Percentiles rank a stretch among this genome's conserved stretches.
phyloP scores from a whole-genome alignment of 2,329 filamentous ascomycete species.

The Alternaria burnsii region DNA sequence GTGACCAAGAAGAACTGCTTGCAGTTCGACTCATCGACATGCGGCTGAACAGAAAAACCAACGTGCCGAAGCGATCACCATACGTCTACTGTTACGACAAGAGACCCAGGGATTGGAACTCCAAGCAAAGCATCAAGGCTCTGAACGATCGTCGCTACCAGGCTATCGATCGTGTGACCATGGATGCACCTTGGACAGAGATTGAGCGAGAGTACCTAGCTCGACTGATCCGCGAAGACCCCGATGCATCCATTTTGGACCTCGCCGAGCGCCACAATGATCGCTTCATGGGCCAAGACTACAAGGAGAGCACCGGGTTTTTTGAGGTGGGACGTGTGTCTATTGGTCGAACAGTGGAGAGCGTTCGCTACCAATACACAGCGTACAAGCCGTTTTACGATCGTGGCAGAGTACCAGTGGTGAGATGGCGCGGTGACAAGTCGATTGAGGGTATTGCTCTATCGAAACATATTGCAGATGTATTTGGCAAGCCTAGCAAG shows the following conservation, averaged over 20 bases:
- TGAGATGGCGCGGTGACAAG: slow-evolving; percentile 16
- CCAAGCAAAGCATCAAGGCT: slow-evolving; percentile 32
- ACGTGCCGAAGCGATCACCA: slow-evolving; percentile 25
- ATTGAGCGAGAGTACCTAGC: slow-evolving; percentile 33
- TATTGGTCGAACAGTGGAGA: slow-evolving; percentile 38
- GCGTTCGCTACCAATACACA: slow-evolving; percentile 37
- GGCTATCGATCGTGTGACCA: slow-evolving; percentile 31
- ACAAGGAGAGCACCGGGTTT: slow-evolving; percentile 16
- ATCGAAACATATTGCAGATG: not conserved
- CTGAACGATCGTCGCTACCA: slow-evolving; percentile 39
- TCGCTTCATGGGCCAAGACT: slow-evolving; percentile 25
- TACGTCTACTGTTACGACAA: slow-evolving; percentile 23
- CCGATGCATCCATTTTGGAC: slow-evolving; percentile 36
- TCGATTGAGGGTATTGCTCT: slow-evolving; percentile 12
- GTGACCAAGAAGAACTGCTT: slow-evolving; percentile 34
- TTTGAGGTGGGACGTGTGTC: slow-evolving; percentile 8
- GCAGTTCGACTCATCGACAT: slow-evolving; percentile 41
- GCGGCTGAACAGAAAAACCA: slow-evolving; percentile 27
- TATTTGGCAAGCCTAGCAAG: slow-evolving; percentile 15
- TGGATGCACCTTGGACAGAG: slow-evolving; percentile 26
- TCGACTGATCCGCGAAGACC: slow-evolving; percentile 18
- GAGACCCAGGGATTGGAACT: slow-evolving; percentile 37
- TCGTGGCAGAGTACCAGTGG: slow-evolving; percentile 18
- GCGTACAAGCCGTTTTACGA: slow-evolving; percentile 34
- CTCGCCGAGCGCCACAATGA: slow-evolving; percentile 38